A percentile compares a stretch with the other conserved stretches of the same genome.
Conservation (phyloP, 768 basidiomycete species). For the Leccinum sublutescens region DNA sequence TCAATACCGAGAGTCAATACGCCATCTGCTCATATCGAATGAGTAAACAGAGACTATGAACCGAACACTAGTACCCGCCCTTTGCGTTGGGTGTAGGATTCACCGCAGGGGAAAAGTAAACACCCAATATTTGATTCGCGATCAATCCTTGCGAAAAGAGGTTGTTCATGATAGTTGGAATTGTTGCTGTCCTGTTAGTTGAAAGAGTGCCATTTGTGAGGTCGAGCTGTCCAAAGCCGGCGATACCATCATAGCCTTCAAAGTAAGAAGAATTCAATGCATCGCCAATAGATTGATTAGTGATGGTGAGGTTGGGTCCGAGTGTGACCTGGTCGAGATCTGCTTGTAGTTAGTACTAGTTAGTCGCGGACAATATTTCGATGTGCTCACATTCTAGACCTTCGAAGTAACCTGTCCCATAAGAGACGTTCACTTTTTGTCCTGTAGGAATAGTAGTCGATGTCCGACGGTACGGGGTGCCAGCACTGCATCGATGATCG, state of each 20-base stretch:
- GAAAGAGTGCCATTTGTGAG: conserved; percentile 11
- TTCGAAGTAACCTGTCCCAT: conserved; percentile 16
- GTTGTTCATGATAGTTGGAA: conserved; percentile 26
- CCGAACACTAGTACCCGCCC: too few relatives aligned
- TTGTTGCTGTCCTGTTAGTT: not conserved
- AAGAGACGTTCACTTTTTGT: conserved; percentile 12
- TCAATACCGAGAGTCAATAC: not conserved
- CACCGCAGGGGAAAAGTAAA: not conserved
- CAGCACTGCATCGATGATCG: conserved; percentile 14
- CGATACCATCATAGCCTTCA: conserved; percentile 24
- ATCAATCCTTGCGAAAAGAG: conserved; percentile 17
- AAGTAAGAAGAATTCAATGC: conserved; percentile 18
- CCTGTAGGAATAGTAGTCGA: conserved; percentile 28
- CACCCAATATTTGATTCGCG: conserved; percentile 12
- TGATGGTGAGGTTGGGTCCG: conserved; percentile 22
- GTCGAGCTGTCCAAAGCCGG: conserved; percentile 24
- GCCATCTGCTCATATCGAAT: not conserved
- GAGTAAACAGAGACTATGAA: not conserved
- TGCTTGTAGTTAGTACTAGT: not conserved
- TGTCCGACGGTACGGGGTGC: conserved; percentile 19
- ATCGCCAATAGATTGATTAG: conserved; percentile 30
- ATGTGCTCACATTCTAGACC: conserved; percentile 36
- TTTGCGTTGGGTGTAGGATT: not conserved
- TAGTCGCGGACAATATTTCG: not conserved
- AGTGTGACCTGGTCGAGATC: conserved; percentile 29